phyloP scores from a whole-genome alignment of 2,329 filamentous ascomycete genomes.

The Aschersonia sp. region DNA sequence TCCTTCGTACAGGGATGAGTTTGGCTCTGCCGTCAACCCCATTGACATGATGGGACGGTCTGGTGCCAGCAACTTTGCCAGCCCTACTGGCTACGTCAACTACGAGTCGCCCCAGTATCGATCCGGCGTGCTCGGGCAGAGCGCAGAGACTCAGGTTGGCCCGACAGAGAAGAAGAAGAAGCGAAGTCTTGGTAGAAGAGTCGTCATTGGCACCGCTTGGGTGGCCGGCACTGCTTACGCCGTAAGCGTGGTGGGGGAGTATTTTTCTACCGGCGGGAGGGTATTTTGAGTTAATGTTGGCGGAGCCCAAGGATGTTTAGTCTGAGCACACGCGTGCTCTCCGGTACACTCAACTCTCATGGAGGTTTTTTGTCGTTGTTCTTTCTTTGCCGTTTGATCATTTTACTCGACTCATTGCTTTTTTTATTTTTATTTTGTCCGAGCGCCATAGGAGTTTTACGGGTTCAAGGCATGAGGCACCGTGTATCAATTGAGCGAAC shows the following conservation, averaged over 20 bases:
- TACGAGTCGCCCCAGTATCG: conserved; percentile 29
- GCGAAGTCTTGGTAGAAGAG: conserved; percentile 28
- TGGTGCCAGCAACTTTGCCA: conserved; percentile 43
- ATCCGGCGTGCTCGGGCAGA: conserved; percentile 21
- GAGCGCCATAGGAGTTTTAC: too few species aligned
- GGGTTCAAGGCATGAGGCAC: too few species aligned
- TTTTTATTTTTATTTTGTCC: too few species aligned
- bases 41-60: conserved; percentile 39
- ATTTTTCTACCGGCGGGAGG: conserved; percentile 32
- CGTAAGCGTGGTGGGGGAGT: conserved; percentile 43
- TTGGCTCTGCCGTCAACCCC: conserved; percentile 31
- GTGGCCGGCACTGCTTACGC: conserved; percentile 42
- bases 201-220: conserved; percentile 38
- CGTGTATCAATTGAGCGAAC: too few species aligned
- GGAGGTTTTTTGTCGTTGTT: too few species aligned
- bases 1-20: conserved; percentile 5
- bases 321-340: too few species aligned
- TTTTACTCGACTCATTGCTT: too few species aligned
- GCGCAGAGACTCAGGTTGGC: conserved; percentile 5
- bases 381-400: too few species aligned
- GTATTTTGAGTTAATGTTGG: not conserved
- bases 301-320: too few species aligned
- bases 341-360: too few species aligned
- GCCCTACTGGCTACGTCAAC: conserved; percentile 51
- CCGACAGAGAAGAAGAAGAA: conserved; percentile 26